Evolutionary conservation across 805 yeast genomes (phyloP).

Genomic region (Wickerhamiella spandovensis): DNA sequence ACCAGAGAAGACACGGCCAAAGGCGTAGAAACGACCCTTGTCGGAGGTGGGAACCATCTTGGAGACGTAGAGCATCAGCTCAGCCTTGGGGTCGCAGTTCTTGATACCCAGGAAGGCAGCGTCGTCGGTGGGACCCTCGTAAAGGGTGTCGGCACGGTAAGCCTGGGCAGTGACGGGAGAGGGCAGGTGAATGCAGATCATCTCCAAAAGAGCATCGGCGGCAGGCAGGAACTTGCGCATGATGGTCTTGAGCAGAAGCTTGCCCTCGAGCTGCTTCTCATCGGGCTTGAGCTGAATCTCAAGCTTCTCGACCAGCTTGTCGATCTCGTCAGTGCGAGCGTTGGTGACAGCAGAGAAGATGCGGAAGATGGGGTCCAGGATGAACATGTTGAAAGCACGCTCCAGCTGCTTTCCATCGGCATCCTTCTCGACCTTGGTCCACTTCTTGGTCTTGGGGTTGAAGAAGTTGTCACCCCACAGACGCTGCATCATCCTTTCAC

Average conservation of each 20-base stretch:
- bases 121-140: constrained; percentile 95
- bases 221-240: constrained; percentile 99
- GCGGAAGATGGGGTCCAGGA: constrained; percentile 97
- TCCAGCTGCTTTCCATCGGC: constrained; percentile 91
- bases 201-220: constrained; percentile 97
- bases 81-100: constrained; percentile 97
- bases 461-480: constrained; percentile 99
- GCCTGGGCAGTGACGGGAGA: constrained; percentile 98
- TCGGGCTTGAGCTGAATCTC: constrained; percentile 89
- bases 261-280: constrained; percentile 97
- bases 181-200: constrained; percentile 97
- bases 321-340: constrained; percentile 96
- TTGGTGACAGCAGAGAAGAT: constrained; percentile 94
- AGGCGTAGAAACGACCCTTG: constrained; percentile 99
- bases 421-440: constrained; percentile 92
- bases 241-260: constrained; percentile 94
- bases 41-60: constrained; percentile 99
- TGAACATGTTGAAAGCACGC: constrained; percentile 99
- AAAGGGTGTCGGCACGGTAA: constrained; percentile 98
- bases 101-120: constrained; percentile 81
- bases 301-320: constrained; percentile 81
- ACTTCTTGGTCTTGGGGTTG: constrained; percentile 99
- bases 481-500: constrained; percentile 95
- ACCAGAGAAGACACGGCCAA: constrained; percentile 99
- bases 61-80: constrained; percentile 97